phyloP scores from a whole-genome alignment of 192 early-diverging fungal genomes.

The Podila clonocystis region DNA sequence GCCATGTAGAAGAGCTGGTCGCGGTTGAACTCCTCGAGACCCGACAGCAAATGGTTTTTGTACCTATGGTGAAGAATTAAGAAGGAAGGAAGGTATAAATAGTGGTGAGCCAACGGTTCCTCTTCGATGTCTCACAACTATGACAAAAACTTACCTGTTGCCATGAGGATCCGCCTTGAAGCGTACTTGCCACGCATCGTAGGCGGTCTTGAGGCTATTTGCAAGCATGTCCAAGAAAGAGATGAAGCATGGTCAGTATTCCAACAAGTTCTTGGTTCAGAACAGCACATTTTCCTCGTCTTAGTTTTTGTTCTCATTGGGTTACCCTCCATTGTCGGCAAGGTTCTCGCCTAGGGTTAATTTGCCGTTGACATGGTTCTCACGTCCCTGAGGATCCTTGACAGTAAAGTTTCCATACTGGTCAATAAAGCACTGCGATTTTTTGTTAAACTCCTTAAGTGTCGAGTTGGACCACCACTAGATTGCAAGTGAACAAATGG shows the following conservation, averaged over 20 bases:
- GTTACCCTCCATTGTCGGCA: conserved; percentile 75
- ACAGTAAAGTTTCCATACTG: conserved; percentile 70
- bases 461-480: conserved; percentile 81
- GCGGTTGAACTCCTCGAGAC: conserved; percentile 60
- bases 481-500: background rate
- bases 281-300: too few relatives aligned
- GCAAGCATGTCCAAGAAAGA: conserved; percentile 2
- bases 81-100: background rate
- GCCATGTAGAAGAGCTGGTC: conserved; percentile 76
- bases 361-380: conserved; percentile 62
- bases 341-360: conserved; percentile 72
- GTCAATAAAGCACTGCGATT: conserved; percentile 70
- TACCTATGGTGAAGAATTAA: background rate
- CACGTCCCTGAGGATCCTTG: conserved; percentile 48
- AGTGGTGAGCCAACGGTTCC: background rate
- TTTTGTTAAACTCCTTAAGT: conserved; percentile 56
- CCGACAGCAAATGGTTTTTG: conserved; percentile 56
- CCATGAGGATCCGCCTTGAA: conserved; percentile 39
- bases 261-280: too few relatives aligned
- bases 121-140: background rate
- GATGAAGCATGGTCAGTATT: too few relatives aligned
- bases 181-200: conserved; percentile 40
- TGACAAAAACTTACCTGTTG: conserved; percentile 9
- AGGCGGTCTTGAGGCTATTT: conserved; percentile 51
- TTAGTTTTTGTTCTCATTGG: too few relatives aligned